Percentiles rank a stretch among this genome's conserved stretches.
Conservation (phyloP, 345 rosid genomes). For the Eutrema japonicum region DNA sequence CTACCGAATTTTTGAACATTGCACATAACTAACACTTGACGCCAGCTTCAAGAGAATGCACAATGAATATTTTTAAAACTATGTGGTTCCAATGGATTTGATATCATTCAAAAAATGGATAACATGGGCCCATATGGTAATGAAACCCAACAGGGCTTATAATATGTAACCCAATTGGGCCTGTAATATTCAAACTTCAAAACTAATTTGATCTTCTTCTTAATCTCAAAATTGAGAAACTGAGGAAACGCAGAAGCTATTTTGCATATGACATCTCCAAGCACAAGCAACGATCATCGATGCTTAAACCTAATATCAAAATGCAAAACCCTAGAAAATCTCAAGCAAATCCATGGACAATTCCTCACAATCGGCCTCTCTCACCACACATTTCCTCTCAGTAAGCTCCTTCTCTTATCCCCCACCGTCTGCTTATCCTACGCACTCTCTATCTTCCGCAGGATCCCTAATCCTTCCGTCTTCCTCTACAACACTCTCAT, state of each 20-base stretch:
- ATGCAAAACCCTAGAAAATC: conserved; percentile 50
- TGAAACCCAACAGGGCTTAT: not conserved
- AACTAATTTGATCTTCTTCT: conserved; percentile 1
- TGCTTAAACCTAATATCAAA: conserved; percentile 48
- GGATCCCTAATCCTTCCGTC: conserved; percentile 53
- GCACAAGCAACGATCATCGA: conserved; percentile 48
- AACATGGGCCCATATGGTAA: not conserved
- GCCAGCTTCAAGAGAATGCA: not conserved
- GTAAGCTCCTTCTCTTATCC: conserved; percentile 55
- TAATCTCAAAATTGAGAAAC: not conserved
- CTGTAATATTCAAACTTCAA: not conserved
- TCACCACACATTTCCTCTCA: conserved; percentile 67
- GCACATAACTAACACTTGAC: not conserved
- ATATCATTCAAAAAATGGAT: not conserved
- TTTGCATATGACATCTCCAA: conserved; percentile 52
- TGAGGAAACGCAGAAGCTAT: not conserved
- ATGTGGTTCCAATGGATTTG: not conserved
- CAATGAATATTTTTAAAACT: not conserved
- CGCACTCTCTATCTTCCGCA: conserved; percentile 57
- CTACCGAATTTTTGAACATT: not conserved
- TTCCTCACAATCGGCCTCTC: conserved; percentile 55
- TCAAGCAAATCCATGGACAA: conserved; percentile 62
- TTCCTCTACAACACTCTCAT: conserved; percentile 68
- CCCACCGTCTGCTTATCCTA: conserved; percentile 48
- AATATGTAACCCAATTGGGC: not conserved